These are phyloP conservation scores for Thielaviopsis musarum DNA, from an alignment of 2,329 filamentous ascomycete species.

Conservation along the genomic window DNA sequence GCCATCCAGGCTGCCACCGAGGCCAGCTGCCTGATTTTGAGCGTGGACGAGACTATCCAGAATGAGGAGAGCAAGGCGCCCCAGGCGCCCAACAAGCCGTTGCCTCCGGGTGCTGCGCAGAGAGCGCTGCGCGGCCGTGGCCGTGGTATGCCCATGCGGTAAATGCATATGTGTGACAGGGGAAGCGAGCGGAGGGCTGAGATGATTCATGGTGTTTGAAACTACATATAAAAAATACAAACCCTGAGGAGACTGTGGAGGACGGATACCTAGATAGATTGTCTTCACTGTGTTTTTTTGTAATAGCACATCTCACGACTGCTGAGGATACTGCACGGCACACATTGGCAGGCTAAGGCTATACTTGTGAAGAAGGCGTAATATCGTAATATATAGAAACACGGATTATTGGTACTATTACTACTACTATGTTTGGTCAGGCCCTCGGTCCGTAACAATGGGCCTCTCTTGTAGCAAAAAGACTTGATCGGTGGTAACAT, in stretches of 20 bases:
- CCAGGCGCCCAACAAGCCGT: constrained; percentile 58
- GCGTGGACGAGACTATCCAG: constrained; percentile 95
- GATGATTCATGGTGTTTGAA: neutral
- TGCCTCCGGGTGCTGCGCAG: constrained; percentile 74
- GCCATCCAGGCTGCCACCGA: constrained; percentile 92
- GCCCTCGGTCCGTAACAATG: no score
- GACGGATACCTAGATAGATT: constrained; percentile 8
- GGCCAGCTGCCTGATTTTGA: constrained; percentile 84
- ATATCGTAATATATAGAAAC: no score
- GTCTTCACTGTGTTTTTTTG: constrained; percentile 1
- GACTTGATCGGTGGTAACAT: no score
- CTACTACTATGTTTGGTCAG: no score
- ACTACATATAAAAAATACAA: constrained; percentile 8
- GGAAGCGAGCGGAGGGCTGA: neutral
- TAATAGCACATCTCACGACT: neutral
- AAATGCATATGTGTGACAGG: constrained; percentile 15
- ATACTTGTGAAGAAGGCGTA: no score
- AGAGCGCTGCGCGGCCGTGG: constrained; percentile 70
- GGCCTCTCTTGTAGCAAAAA: no score
- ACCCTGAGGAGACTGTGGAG: constrained; percentile 9
- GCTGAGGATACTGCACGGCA: neutral
- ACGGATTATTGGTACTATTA: no score
- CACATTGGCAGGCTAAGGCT: no score
- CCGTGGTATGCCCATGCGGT: constrained; percentile 78
- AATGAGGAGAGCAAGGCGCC: constrained; percentile 86